Conservation (phyloP, 23 red algal species). For the Gracilaria gracilis region DNA sequence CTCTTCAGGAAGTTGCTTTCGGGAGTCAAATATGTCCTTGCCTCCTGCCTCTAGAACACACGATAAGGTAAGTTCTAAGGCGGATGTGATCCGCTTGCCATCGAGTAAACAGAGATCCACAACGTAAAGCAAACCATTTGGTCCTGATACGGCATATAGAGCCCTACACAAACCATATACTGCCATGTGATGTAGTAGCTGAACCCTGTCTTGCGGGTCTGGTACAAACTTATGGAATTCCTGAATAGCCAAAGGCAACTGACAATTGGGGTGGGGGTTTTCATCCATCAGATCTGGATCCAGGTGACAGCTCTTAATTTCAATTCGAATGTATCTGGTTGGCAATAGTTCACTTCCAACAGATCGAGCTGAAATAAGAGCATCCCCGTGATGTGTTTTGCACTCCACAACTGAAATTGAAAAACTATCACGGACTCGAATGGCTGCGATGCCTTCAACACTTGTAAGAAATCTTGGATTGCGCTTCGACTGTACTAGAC, state of each 20-base stretch:
- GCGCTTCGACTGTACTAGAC: not conserved
- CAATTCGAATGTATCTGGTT: not conserved
- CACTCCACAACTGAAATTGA: not conserved
- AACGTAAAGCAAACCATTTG: not conserved
- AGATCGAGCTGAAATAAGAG: not conserved
- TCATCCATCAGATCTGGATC: too few relatives aligned
- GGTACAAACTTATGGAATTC: not conserved
- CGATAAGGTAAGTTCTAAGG: not conserved
- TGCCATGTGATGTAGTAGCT: not conserved
- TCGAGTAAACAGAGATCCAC: not conserved
- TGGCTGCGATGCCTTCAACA: not conserved
- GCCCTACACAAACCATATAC: not conserved
- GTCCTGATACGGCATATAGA: not conserved
- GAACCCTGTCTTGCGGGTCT: not conserved
- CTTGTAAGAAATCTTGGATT: not conserved
- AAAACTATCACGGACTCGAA: not conserved
- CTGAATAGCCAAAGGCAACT: not conserved
- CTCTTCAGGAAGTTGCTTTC: not conserved
- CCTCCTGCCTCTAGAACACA: not conserved
- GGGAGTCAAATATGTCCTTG: not conserved
- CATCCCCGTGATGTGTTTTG: not conserved
- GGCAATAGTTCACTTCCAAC: not conserved
- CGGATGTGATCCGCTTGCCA: not conserved
- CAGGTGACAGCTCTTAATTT: not conserved
- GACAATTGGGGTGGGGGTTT: not conserved